These are phyloP conservation scores for Trichosporon coremiiforme DNA, from an alignment of 1,284 basidiomycete genomes.

Conservation along the genomic window DNA sequence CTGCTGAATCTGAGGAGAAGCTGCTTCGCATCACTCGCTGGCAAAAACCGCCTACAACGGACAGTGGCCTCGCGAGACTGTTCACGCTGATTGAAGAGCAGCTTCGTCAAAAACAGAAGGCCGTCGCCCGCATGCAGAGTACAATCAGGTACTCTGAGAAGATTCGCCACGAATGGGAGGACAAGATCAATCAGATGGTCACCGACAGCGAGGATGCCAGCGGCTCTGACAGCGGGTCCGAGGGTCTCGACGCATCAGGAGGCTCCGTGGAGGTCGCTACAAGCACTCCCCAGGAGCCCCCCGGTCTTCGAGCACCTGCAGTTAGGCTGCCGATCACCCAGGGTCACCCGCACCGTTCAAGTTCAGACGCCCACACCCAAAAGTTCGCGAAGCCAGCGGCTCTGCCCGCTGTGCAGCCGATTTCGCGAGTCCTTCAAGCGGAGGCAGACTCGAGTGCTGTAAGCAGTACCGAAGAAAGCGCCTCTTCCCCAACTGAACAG, in stretches of 20 bases:
- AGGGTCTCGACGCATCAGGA: constrained; percentile 21
- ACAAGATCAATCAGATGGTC: constrained; percentile 71
- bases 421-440: too few species aligned
- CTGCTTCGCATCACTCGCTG: constrained; percentile 78
- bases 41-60: constrained; percentile 80
- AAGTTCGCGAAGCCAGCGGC: background rate
- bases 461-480: constrained; percentile 17
- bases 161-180: constrained; percentile 96
- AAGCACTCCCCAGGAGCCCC: background rate
- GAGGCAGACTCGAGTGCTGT: background rate
- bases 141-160: constrained; percentile 97
- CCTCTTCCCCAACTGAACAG: too few species aligned
- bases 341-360: constrained; percentile 44
- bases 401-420: background rate
- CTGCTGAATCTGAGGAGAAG: constrained; percentile 79
- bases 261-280: constrained; percentile 7
- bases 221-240: constrained; percentile 46
- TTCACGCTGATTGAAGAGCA: constrained; percentile 83
- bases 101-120: constrained; percentile 90
- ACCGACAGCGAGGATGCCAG: constrained; percentile 63
- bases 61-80: constrained; percentile 77
- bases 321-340: constrained; percentile 52
- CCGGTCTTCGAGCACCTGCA: constrained; percentile 37
- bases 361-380: background rate
- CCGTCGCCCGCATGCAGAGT: constrained; percentile 94